phyloP scores from a whole-genome alignment of 2,329 filamentous ascomycete species.

The Xylaria sp. region DNA sequence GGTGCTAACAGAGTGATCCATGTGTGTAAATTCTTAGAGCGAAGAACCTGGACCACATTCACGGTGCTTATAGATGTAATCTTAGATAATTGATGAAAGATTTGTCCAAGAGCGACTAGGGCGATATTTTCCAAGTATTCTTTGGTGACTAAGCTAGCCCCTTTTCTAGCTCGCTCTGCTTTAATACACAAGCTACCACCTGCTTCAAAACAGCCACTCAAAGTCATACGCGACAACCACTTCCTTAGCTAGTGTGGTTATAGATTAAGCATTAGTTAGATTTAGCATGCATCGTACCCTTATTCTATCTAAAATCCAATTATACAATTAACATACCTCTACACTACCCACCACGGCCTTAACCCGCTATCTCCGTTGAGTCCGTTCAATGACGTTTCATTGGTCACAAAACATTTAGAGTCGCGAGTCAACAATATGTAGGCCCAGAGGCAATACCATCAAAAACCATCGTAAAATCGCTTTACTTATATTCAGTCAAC shows the following conservation, averaged over 20 bases:
- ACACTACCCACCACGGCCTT: slow-evolving; percentile 15
- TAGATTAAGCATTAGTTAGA: no score
- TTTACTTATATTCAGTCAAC: background rate
- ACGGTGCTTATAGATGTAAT: no score
- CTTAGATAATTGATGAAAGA: no score
- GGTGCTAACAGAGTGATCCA: background rate
- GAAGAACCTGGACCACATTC: no score
- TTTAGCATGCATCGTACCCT: no score
- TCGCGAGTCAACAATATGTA: background rate
- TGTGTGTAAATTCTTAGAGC: background rate
- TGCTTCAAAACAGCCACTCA: no score
- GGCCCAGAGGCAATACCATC: background rate
- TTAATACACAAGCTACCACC: no score
- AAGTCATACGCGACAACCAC: no score
- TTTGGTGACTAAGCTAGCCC: no score
- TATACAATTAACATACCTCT: background rate
- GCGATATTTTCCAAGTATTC: background rate
- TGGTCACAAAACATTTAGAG: background rate
- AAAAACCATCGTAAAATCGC: background rate
- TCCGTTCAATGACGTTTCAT: slow-evolving; percentile 9
- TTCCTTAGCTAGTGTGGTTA: no score
- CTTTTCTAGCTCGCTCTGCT: no score
- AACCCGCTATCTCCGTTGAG: slow-evolving; percentile 19
- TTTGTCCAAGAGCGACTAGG: no score
- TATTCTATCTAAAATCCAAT: background rate